Percentiles rank a stretch among this genome's conserved stretches.
Conservation (phyloP, 768 basidiomycete genomes). For the Suillus luteus region DNA sequence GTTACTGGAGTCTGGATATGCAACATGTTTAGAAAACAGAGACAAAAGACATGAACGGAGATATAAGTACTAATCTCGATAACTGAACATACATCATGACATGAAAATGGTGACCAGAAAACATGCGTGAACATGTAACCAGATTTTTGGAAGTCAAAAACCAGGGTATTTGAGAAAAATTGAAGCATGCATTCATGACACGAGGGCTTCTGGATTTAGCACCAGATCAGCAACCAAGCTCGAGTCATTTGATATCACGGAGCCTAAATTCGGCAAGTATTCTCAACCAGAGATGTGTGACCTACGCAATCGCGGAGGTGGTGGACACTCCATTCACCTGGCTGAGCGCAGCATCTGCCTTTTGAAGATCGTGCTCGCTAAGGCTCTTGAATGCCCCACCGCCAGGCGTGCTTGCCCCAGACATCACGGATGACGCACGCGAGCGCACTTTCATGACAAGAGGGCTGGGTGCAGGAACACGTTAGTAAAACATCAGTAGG, state of each 20-base stretch:
- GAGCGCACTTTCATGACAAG: constrained; percentile 90
- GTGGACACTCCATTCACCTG: constrained; percentile 41
- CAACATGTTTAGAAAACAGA: not conserved
- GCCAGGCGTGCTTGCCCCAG: constrained; percentile 82
- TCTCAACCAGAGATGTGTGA: not conserved
- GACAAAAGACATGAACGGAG: not conserved
- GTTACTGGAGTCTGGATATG: not conserved
- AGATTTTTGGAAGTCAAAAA: not conserved
- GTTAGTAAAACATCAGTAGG: constrained; percentile 11
- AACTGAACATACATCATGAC: not conserved
- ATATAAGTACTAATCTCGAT: not conserved
- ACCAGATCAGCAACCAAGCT: not conserved
- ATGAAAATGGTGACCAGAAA: not conserved
- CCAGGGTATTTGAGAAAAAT: not conserved
- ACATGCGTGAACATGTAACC: not conserved
- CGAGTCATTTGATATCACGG: not conserved
- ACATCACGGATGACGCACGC: constrained; percentile 73
- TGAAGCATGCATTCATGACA: not conserved
- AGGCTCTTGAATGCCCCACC: constrained; percentile 78
- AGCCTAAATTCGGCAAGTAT: not conserved
- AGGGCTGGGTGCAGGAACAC: constrained; percentile 51
- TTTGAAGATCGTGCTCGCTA: constrained; percentile 83
- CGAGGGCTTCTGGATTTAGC: not conserved
- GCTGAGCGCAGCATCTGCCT: constrained; percentile 87
- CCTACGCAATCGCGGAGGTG: not conserved